Evolutionary conservation across 495 filamentous ascomycete species (phyloP), one percentile per base, ranked within the genome.

Genomic region (Parathielavia hyrcaniae): DNA sequence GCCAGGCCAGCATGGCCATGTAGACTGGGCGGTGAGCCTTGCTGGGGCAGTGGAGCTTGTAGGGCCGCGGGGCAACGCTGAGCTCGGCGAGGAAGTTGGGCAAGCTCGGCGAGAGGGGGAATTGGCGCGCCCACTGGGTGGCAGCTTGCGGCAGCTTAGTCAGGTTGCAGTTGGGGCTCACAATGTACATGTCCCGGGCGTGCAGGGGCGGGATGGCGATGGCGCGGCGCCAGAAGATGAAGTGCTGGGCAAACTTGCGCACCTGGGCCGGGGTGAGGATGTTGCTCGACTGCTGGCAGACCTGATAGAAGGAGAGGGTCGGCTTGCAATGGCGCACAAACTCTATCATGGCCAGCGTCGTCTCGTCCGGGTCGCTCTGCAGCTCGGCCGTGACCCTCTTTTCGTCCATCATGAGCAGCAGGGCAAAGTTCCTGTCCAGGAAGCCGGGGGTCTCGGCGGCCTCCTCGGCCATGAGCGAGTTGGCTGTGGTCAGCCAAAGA

Each of bases 211-310:
- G 89, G 57, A 98, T 95, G 32, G 91, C 86, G 39, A 92, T 87
- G 38, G 91, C 93, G 50, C 90, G 85, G 34, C 93, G 82, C 90
- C 91, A 97, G 74, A 92, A 95, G 43, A 97, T 90, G 50, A 98
- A 84, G 71, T 97, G 92, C 46, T 87, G 85, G 12, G 91, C 90
- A 49, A 95, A 83, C 65, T 87, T 81, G 57, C 91, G 87, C 59
- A 97, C 86, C 38, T 93, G 87, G 5, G 80, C 73, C 8, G 93
- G 79, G 2, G 87, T 81, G 38, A 97, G 86, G 9, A 82, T 77
- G 44, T 87, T 85, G 39, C 77, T 79, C 26, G 70, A 63, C 58
- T 69, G 70, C 22, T 84, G 81, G 20, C 87, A 87, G 20, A 95
- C 86, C 67, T 93, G 89, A 20, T 86, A 75, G 71, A 91, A 90